phyloP scores from a whole-genome alignment of 805 yeast species.

The Cyberlindnera americana region DNA sequence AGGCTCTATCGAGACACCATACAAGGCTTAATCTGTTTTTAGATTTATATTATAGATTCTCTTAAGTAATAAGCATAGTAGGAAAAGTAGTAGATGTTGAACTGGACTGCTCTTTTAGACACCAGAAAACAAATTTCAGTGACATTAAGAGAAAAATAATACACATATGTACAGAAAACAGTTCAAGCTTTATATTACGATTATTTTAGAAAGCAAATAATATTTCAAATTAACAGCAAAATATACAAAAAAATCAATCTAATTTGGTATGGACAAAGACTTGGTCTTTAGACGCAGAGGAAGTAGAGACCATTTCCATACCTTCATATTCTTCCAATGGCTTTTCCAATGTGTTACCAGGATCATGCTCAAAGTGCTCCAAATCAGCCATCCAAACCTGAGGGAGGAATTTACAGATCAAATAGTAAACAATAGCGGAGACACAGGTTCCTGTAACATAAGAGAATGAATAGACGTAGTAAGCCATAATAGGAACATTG shows the following conservation, averaged over 20 bases:
- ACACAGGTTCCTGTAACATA: conserved; percentile 59
- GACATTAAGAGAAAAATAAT: no score
- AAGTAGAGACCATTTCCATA: conserved; percentile 8
- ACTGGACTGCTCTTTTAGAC: no score
- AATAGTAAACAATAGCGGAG: conserved; percentile 45
- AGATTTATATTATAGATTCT: no score
- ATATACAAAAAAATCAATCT: neutral
- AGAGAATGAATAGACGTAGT: conserved; percentile 46
- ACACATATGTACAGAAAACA: no score
- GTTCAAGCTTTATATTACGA: no score
- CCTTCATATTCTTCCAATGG: conserved; percentile 18
- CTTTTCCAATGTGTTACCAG: conserved; percentile 20
- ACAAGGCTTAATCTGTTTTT: conserved; percentile 5
- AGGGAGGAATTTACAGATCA: conserved; percentile 45
- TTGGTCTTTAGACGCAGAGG: conserved; percentile 11
- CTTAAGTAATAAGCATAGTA: no score
- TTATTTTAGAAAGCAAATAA: no score
- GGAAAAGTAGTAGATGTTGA: no score
- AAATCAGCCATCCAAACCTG: conserved; percentile 25
- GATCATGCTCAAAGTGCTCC: conserved; percentile 19
- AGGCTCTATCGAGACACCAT: conserved; percentile 27
- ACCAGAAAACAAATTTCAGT: no score
- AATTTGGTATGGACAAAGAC: conserved; percentile 7
- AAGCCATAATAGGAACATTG: conserved; percentile 70
- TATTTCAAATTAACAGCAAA: no score